Base-by-base conservation (phyloP, 1,284 basidiomycete genomes). In the Mycena sp. region DNA sequence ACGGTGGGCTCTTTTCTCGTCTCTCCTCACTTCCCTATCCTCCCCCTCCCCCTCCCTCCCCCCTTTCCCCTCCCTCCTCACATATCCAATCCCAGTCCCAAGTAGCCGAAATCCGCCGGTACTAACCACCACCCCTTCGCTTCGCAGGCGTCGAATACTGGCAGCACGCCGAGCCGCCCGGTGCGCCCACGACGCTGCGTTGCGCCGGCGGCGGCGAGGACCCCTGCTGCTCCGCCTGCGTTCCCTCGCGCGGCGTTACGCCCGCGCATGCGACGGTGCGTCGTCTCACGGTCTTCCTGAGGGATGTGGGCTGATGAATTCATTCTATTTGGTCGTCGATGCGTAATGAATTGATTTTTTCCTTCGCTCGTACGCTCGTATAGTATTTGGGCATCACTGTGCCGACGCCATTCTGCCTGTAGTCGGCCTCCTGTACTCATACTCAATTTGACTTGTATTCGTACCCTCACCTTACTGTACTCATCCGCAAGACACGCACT, bases 401-500 rank as follows among this genome's bases (percentile, higher is more conserved):
- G 16, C 68, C 69, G 61, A 71, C 71, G n/a, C 71, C 72, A 3
- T 77, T 73, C 49, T 73, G 72, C 76, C 81, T 75, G 26, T 64
- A 52, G 40, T 21, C 17, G 6, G 29, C 21, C 25, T 30, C 25
- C 7, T 25, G n/a, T 16, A 14, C 32, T 35, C 7, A 35, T 35
- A 35, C 7, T 35, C 9, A 9, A 35, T 35, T 35, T 14, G 32
- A n/a, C n/a, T n/a, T n/a, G n/a, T n/a, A n/a, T n/a, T n/a, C n/a
- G n/a, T n/a, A n/a, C n/a, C n/a, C n/a, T n/a, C n/a, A n/a, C n/a
- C n/a, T n/a, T n/a, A n/a, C n/a, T n/a, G n/a, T n/a, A n/a, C n/a
- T n/a, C n/a, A n/a, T n/a, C n/a, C n/a, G n/a, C n/a, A n/a, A n/a
- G n/a, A n/a, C n/a, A n/a, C 17, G 11, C 16, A n/a, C 17, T n/a